Evolutionary conservation across 441 rosid genomes (phyloP).

Genomic region (Gossypium gossypioides): DNA sequence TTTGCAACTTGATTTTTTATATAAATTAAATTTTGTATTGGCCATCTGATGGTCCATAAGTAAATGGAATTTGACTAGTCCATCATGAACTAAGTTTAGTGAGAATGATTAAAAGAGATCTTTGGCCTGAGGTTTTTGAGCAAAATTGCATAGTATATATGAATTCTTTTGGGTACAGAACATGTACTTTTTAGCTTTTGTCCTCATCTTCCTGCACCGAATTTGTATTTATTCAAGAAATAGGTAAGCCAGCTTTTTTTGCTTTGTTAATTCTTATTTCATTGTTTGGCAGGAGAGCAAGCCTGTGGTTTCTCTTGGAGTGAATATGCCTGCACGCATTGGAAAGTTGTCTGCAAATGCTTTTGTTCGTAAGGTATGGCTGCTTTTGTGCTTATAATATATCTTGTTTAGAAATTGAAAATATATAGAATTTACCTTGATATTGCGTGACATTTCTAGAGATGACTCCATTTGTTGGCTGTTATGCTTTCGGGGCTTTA

Average conservation of each 20-base stretch:
- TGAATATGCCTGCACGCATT: conserved; percentile 30
- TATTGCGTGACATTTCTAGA: background rate
- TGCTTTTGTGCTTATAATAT: background rate
- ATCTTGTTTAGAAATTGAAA: background rate
- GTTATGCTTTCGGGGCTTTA: background rate
- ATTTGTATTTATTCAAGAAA: background rate
- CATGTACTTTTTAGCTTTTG: background rate
- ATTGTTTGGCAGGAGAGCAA: conserved; percentile 32
- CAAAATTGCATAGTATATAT: background rate
- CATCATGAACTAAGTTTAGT: background rate
- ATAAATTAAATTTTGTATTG: background rate
- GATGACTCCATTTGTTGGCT: background rate
- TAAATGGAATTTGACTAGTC: background rate
- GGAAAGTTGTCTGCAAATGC: conserved; percentile 47
- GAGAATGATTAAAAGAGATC: background rate
- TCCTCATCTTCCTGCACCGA: background rate
- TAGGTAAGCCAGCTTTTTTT: background rate
- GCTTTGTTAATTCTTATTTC: conserved; percentile 2
- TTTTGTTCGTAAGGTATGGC: conserved; percentile 63
- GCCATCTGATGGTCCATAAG: background rate
- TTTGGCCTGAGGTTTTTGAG: background rate
- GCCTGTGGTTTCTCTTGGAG: conserved; percentile 26
- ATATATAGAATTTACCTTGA: background rate
- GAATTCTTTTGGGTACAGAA: background rate
- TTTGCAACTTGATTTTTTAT: background rate